Evolutionary conservation across 441 rosid genomes (phyloP), one percentile per base, ranked within the genome.

Genomic region (Melastoma candidum): DNA sequence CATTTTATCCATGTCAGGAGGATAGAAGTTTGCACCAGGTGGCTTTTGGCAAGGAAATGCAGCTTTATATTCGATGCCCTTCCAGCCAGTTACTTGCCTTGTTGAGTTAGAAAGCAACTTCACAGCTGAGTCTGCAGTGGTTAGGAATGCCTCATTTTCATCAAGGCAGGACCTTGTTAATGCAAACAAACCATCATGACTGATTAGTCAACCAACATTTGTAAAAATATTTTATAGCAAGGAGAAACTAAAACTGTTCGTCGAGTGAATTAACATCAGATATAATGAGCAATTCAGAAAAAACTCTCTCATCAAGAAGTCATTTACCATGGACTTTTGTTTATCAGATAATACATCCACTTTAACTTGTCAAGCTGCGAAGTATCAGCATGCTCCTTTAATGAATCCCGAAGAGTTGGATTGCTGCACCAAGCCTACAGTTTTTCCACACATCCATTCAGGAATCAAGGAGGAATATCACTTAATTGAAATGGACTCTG

Each of bases 1-100:
- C 95, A 0, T 58, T 80, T 88, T 88, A 54, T 88, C 90, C 98
- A 93, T 84, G 68, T 93, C 98, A 9, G 95, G 81, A 57, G 97
- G 97, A 63, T 93, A 88, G 63, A 88, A 93, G 74, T 88, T 93
- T 47, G 95, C 95, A 60, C 95, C 88, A 39, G 92, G 87, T 46
- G 97, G 98, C 68, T 84, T 84, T 53, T 27, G 65, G 63, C 63
- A 17, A 12, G 98, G 98, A 73, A 88, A 88, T 51, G 95, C 86
- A 51, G 77, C 80, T 73, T 77, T 85, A 71, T 84, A 88, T 68
- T 86, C 87, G 52, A 93, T 66, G 55, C 98, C 98, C 77, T 81
- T 86, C 98, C 98, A 93, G 61, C 92, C 90, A 53, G 63, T 48
- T 57, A 84, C 68, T 47, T 78, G 59, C 69, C 73, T 88, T 2